A percentile compares a stretch with the other conserved stretches of the same genome.
These are phyloP conservation scores for Ceratocystis cubensis DNA, from an alignment of 2,329 filamentous ascomycete species.

Conservation along the genomic window DNA sequence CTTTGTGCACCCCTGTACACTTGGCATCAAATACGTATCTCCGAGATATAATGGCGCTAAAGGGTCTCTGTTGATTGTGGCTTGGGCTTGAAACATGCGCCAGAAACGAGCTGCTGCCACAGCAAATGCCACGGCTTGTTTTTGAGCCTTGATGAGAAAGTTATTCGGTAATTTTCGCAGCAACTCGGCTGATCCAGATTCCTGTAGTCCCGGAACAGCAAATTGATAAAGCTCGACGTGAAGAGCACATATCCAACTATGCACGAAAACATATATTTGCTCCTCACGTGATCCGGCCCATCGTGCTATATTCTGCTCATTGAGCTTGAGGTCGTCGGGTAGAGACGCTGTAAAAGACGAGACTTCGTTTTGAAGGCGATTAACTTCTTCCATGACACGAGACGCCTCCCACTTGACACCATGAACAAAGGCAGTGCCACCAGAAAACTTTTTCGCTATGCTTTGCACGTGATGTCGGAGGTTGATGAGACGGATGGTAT, in stretches of 20 bases:
- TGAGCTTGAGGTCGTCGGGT: slow-evolving; percentile 28
- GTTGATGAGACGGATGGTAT: slow-evolving; percentile 29
- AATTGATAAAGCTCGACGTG: slow-evolving; percentile 33
- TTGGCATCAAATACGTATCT: slow-evolving; percentile 21
- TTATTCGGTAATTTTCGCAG: slow-evolving; percentile 29
- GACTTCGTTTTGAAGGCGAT: slow-evolving; percentile 30
- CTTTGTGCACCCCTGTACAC: slow-evolving; percentile 23
- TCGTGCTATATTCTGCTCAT: slow-evolving; percentile 28
- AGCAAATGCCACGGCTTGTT: slow-evolving; percentile 32
- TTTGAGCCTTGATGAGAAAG: slow-evolving; percentile 30
- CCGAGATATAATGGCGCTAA: slow-evolving; percentile 22
- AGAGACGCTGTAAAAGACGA: slow-evolving; percentile 30
- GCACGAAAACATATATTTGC: slow-evolving; percentile 30
- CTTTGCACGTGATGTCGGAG: slow-evolving; percentile 30
- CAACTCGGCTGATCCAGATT: slow-evolving; percentile 28
- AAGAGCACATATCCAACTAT: slow-evolving; percentile 29
- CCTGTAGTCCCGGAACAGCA: slow-evolving; percentile 29
- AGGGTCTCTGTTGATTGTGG: slow-evolving; percentile 24
- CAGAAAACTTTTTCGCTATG: slow-evolving; percentile 22
- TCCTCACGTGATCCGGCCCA: slow-evolving; percentile 28
- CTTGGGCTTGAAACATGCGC: slow-evolving; percentile 27
- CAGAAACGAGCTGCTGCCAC: slow-evolving; percentile 30
- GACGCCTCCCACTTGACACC: slow-evolving; percentile 27
- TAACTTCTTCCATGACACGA: slow-evolving; percentile 30
- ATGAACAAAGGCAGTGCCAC: slow-evolving; percentile 20